Evolutionary conservation across 495 filamentous ascomycete genomes (phyloP).

Genomic region (Cetradonia linearis): DNA sequence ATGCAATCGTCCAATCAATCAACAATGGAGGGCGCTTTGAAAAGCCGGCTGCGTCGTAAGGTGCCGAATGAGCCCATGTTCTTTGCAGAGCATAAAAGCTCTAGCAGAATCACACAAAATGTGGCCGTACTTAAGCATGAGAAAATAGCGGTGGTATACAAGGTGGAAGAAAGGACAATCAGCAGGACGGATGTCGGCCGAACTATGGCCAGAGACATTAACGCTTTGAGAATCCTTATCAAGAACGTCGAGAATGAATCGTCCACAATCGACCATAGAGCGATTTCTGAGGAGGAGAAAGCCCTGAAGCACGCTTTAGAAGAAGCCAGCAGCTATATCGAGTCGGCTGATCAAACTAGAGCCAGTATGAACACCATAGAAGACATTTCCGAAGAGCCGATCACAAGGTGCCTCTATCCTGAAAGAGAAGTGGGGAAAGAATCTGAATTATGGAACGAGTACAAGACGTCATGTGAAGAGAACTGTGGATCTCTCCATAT

Average conservation of each 20-base stretch:
- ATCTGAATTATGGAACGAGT: slow-evolving; percentile 24
- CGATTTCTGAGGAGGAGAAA: slow-evolving; percentile 11
- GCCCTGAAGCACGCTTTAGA: slow-evolving; percentile 18
- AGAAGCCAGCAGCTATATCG: slow-evolving; percentile 19
- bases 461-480: slow-evolving; percentile 18
- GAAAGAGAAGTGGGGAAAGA: slow-evolving; percentile 10
- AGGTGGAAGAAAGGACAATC: slow-evolving; percentile 31
- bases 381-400: slow-evolving; percentile 27
- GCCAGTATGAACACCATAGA: slow-evolving; percentile 19
- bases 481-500: slow-evolving; percentile 20
- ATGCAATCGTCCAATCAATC: slow-evolving; percentile 22
- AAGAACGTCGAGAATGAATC: slow-evolving; percentile 18
- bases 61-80: slow-evolving; percentile 9
- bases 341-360: slow-evolving; percentile 20
- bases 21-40: slow-evolving; percentile 11
- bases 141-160: slow-evolving; percentile 29
- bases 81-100: slow-evolving; percentile 13
- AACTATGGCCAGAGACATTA: slow-evolving; percentile 25
- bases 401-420: slow-evolving; percentile 23
- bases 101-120: slow-evolving; percentile 25
- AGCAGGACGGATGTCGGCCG: slow-evolving; percentile 24
- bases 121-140: slow-evolving; percentile 22
- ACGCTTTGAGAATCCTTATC: slow-evolving; percentile 20
- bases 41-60: neutral
- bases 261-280: slow-evolving; percentile 12